A percentile compares a stretch with the other conserved stretches of the same genome.
phyloP scores from a whole-genome alignment of 2,329 filamentous ascomycete species.

The Dendryphion nanum region DNA sequence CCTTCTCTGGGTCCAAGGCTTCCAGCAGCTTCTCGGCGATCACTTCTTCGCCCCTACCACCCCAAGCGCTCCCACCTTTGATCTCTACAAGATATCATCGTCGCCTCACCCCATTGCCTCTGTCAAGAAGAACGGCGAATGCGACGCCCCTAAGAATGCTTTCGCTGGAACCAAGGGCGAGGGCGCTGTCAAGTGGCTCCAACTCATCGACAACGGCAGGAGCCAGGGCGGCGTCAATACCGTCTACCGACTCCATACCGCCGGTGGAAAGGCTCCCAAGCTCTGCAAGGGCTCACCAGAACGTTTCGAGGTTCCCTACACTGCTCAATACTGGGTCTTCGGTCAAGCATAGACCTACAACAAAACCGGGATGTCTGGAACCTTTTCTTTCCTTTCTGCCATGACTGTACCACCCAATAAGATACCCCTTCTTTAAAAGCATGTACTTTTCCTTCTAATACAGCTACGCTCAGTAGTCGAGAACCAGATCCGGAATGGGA shows the following conservation, averaged over 20 bases:
- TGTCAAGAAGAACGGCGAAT: slow-evolving; percentile 48
- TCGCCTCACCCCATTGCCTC: slow-evolving; percentile 42
- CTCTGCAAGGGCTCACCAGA: slow-evolving; percentile 38
- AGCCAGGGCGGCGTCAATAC: slow-evolving; percentile 42
- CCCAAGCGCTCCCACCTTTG: slow-evolving; percentile 62
- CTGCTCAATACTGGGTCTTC: slow-evolving; percentile 51
- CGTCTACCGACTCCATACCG: slow-evolving; percentile 51
- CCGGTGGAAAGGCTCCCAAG: slow-evolving; percentile 43
- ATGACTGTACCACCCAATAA: too few species aligned
- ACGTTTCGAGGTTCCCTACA: slow-evolving; percentile 43
- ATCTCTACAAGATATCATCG: slow-evolving; percentile 46
- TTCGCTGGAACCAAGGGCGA: slow-evolving; percentile 37
- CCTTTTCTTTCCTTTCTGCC: too few species aligned
- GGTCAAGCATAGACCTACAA: too few species aligned
- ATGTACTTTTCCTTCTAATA: too few species aligned
- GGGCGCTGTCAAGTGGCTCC: slow-evolving; percentile 48
- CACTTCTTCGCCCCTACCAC: slow-evolving; percentile 62
- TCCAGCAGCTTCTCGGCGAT: slow-evolving; percentile 53
- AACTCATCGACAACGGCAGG: slow-evolving; percentile 40
- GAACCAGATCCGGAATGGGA: too few species aligned
- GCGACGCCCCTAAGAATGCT: slow-evolving; percentile 51
- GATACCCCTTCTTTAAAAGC: too few species aligned
- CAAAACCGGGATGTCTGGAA: too few species aligned
- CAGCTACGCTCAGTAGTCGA: too few species aligned
- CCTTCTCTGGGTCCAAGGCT: slow-evolving; percentile 29